phyloP scores from a whole-genome alignment of 2,329 filamentous ascomycete species.

The Teratosphaeria epicoccoides region DNA sequence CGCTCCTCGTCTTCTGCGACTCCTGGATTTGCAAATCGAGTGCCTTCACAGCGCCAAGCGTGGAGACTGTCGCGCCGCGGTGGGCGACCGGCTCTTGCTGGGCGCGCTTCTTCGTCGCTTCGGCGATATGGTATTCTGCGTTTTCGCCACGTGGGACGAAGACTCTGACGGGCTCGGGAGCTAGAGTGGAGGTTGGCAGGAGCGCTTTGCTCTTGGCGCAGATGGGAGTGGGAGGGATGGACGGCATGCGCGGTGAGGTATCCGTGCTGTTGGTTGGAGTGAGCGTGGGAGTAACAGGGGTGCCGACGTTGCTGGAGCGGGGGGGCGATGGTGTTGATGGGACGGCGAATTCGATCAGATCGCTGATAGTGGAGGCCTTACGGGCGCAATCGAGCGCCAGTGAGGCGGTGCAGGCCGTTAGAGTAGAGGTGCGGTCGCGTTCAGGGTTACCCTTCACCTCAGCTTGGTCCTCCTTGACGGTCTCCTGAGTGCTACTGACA shows the following conservation, averaged over 20 bases:
- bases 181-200: background rate
- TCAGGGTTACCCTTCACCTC: background rate
- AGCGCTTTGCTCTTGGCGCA: background rate
- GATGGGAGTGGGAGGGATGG: background rate
- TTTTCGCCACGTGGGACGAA: slow-evolving; percentile 24
- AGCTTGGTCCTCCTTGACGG: background rate
- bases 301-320: background rate
- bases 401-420: background rate
- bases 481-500: background rate
- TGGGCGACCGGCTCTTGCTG: background rate
- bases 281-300: background rate
- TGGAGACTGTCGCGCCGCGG: slow-evolving; percentile 2
- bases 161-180: slow-evolving; percentile 8
- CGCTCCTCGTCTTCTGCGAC: slow-evolving; percentile 3
- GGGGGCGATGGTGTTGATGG: slow-evolving; percentile 5
- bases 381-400: background rate
- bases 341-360: slow-evolving; percentile 20
- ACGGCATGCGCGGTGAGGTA: background rate
- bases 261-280: background rate
- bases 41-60: slow-evolving; percentile 1
- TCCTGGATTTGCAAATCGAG: slow-evolving; percentile 4
- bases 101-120: slow-evolving; percentile 5
- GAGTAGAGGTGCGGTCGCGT: background rate
- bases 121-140: slow-evolving; percentile 17
- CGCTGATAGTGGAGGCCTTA: slow-evolving; percentile 12